Base-by-base conservation (phyloP, 768 basidiomycete species). In the Leccinum subtestaceum region DNA sequence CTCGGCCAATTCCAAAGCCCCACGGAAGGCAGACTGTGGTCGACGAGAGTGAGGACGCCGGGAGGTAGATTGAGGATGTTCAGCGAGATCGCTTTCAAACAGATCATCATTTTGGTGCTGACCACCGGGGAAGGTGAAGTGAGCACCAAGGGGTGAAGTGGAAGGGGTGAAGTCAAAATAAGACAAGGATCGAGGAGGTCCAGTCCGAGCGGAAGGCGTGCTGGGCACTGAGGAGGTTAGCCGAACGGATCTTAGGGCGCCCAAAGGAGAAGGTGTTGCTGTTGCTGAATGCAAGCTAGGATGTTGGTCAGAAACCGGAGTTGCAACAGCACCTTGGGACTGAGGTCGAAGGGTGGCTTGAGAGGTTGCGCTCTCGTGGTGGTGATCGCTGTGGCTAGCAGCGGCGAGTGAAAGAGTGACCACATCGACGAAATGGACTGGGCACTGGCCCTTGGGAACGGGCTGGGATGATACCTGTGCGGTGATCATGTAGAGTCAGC, bases 181-280 rank as follows among this genome's bases (percentile, higher is more conserved):
- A 3, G 87, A 88, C 27, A 90, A 75, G 0, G 89, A 88, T 43
- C 89, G 80, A 4, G 89, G 89, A 32, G 88, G 87, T 12, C 89
- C 89, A 4, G 88, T 90, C 53, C 89, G 78, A 52, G 76, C 75
- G 6, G 87, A 82, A 25, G 89, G 89, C 0, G 86, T 85, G 52
- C 70, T 63, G 34, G 62, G 71, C 2, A 63, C 48, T 21, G 63
- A 40, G 15, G 56, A 11, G 4, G 55, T 19, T 38, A 62, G 55
- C 54, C 62, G 60, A 43, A 27, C 47, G 12, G 49, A 29, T 13
- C 55, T 63, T n/a, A 23, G 34, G 6, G 60, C n/a, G 10, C 52
- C 6, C 12, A 58, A 59, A 47, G 55, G 48, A 32, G 62, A 56
- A 4, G 56, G 19, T n/a, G 63, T 62, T n/a, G 58, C 52, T 56